Conservation (phyloP, 495 filamentous ascomycete genomes). For the Talaromyces thailandensis region DNA sequence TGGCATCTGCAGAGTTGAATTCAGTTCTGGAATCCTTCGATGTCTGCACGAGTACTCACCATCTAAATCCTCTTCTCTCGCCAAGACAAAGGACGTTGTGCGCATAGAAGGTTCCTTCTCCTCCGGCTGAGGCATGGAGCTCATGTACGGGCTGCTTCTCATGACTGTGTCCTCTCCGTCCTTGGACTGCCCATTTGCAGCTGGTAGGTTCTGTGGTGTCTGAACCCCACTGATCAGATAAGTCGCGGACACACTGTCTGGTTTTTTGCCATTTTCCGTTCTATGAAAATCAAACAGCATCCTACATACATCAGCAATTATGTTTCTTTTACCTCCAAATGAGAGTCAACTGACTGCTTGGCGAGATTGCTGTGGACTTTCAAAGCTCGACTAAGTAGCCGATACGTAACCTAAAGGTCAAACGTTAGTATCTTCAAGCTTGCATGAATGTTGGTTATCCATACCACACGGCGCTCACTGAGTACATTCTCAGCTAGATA, state of each 20-base stretch:
- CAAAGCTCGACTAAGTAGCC: constrained; percentile 65
- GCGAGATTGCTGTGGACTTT: constrained; percentile 75
- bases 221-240: constrained; percentile 70
- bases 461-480: constrained; percentile 65
- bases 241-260: constrained; percentile 70
- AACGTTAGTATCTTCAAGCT: not conserved
- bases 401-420: constrained; percentile 66
- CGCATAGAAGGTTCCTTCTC: constrained; percentile 19
- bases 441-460: constrained; percentile 13
- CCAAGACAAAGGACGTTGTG: constrained; percentile 56
- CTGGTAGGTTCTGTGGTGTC: constrained; percentile 20
- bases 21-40: not conserved
- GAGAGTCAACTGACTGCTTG: constrained; percentile 53
- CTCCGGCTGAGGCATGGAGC: constrained; percentile 48
- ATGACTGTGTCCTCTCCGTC: constrained; percentile 64
- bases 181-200: constrained; percentile 20
- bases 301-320: constrained; percentile 27
- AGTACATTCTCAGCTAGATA: constrained; percentile 70
- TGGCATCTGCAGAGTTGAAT: constrained; percentile 45
- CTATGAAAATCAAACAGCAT: constrained; percentile 88
- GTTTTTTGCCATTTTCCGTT: constrained; percentile 67
- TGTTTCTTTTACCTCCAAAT: not conserved
- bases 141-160: constrained; percentile 59
- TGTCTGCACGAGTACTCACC: constrained; percentile 32
- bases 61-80: constrained; percentile 71